Percentiles rank a stretch among this genome's conserved stretches.
phyloP scores from a whole-genome alignment of 73 alveolate genomes.

The Tetrahymena malaccensis region DNA sequence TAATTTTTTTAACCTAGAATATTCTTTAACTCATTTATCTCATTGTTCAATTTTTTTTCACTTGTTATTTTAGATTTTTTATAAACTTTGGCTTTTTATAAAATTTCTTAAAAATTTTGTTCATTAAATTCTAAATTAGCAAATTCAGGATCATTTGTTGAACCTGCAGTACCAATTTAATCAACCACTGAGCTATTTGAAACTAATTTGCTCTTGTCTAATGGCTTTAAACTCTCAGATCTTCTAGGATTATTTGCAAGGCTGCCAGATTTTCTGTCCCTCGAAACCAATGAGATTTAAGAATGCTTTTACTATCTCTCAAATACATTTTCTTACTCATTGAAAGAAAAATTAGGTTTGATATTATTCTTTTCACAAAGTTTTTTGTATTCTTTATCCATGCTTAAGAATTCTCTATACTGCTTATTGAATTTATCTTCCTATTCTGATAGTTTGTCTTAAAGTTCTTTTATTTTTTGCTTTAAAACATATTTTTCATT shows the following conservation, averaged over 20 bases:
- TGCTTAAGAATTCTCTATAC: not conserved
- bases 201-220: not conserved
- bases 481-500: not conserved
- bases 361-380: not conserved
- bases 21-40: not conserved
- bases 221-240: not conserved
- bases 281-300: not conserved
- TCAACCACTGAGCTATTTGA: not conserved
- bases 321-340: not conserved
- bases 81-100: not conserved
- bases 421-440: not conserved
- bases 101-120: not conserved
- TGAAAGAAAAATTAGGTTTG: not conserved
- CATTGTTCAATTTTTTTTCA: not conserved
- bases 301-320: not conserved
- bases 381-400: not conserved
- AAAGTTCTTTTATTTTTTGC: not conserved
- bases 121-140: not conserved
- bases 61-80: not conserved
- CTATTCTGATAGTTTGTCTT: not conserved
- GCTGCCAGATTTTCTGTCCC: not conserved
- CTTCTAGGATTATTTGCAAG: not conserved
- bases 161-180: not conserved
- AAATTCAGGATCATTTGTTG: not conserved
- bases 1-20: not conserved